Percentiles rank a stretch among this genome's conserved stretches.
Evolutionary conservation across 441 rosid genomes (phyloP).

Genomic region (Sinapis alba): DNA sequence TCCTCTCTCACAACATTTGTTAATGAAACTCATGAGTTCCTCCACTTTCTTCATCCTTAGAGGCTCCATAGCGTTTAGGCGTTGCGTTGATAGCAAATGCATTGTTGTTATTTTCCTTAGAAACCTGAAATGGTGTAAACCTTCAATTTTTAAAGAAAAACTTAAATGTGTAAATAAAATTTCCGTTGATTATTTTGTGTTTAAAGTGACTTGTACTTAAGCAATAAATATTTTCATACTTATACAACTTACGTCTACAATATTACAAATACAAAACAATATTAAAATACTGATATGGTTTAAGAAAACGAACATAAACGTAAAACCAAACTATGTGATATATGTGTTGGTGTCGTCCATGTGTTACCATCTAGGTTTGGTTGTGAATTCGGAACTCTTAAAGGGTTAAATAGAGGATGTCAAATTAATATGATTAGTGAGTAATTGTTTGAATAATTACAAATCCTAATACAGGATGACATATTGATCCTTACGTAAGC

Average conservation of each 20-base stretch:
- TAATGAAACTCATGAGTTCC: slow-evolving; percentile 16
- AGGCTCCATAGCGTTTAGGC: slow-evolving; percentile 10
- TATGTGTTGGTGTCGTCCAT: not conserved
- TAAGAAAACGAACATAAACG: not conserved
- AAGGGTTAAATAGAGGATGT: not conserved
- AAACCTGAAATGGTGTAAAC: slow-evolving; percentile 17
- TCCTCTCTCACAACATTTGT: slow-evolving; percentile 19
- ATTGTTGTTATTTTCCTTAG: slow-evolving; percentile 12
- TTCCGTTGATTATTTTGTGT: not conserved
- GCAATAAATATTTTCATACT: not conserved
- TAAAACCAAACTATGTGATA: not conserved
- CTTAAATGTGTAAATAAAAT: not conserved
- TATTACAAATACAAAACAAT: not conserved
- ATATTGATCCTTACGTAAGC: not conserved
- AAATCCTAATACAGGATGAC: not conserved
- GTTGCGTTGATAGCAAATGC: slow-evolving; percentile 18
- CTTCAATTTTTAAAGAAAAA: not conserved
- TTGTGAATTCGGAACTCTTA: not conserved
- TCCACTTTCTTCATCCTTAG: slow-evolving; percentile 15
- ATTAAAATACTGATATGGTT: not conserved
- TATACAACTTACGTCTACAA: not conserved
- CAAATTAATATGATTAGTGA: not conserved
- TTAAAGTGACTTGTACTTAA: not conserved
- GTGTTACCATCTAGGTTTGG: not conserved
- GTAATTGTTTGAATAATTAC: not conserved